Evolutionary conservation across 306 rosid species (phyloP).

Genomic region (Begonia loranthoides): DNA sequence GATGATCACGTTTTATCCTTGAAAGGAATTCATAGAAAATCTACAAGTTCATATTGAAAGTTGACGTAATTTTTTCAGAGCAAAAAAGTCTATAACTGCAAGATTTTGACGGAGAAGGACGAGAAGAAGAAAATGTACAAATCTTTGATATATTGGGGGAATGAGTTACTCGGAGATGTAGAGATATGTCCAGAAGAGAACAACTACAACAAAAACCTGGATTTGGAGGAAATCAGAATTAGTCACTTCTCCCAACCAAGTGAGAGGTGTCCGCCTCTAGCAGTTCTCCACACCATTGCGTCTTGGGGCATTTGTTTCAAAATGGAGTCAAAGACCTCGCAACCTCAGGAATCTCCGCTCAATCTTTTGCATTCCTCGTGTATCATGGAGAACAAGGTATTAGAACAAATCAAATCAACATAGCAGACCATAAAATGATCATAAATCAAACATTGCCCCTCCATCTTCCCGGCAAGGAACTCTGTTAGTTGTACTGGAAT

Average conservation of each 20-base stretch:
- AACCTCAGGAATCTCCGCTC: slow-evolving; percentile 60
- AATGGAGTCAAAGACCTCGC: slow-evolving; percentile 92
- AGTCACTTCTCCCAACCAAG: slow-evolving; percentile 79
- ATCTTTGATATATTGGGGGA: slow-evolving; percentile 74
- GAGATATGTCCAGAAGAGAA: slow-evolving; percentile 65
- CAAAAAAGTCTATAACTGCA: slow-evolving; percentile 4
- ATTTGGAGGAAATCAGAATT: slow-evolving; percentile 86
- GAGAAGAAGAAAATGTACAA: slow-evolving; percentile 49
- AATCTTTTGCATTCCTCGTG: slow-evolving; percentile 93
- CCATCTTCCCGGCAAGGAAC: background rate
- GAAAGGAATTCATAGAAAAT: slow-evolving; percentile 22
- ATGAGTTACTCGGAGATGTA: slow-evolving; percentile 84
- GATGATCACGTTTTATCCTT: slow-evolving; percentile 18
- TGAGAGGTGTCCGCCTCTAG: slow-evolving; percentile 99
- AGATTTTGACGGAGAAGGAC: slow-evolving; percentile 16
- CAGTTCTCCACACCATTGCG: slow-evolving; percentile 83
- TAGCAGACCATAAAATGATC: background rate
- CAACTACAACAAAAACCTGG: slow-evolving; percentile 25
- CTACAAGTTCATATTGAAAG: slow-evolving; percentile 17
- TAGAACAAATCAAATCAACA: slow-evolving; percentile 25
- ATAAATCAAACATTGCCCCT: background rate
- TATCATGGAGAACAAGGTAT: slow-evolving; percentile 98
- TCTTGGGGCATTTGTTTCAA: slow-evolving; percentile 86
- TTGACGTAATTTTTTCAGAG: slow-evolving; percentile 27
- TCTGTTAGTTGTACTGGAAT: background rate